Conservation (phyloP, 2,329 filamentous ascomycete genomes). For the Lachnum nothofagi region DNA sequence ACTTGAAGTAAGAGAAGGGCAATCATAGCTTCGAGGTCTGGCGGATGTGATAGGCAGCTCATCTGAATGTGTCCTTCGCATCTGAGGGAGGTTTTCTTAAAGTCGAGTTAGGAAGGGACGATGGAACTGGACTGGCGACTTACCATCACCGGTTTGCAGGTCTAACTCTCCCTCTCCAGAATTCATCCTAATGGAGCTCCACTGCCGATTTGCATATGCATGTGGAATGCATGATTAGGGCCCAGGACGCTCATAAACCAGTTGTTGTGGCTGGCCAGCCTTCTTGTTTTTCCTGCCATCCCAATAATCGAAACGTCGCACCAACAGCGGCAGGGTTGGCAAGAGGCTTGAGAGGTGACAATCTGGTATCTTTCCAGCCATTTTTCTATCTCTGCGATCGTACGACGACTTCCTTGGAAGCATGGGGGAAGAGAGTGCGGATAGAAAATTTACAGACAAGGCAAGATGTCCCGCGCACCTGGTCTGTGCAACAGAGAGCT, state of each 20-base stretch:
- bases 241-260: constrained; percentile 16
- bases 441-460: no score
- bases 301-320: no score
- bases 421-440: no score
- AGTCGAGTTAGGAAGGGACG: constrained; percentile 13
- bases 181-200: constrained; percentile 27
- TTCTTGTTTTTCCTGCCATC: no score
- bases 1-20: constrained; percentile 25
- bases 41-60: constrained; percentile 22
- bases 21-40: constrained; percentile 21
- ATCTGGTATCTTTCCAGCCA: no score
- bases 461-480: no score
- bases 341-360: no score
- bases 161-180: constrained; percentile 24
- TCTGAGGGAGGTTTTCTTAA: constrained; percentile 23
- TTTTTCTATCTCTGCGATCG: no score
- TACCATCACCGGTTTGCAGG: constrained; percentile 23
- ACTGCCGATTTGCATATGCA: constrained; percentile 25
- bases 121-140: constrained; percentile 17
- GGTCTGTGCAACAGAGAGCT: no score
- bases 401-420: no score
- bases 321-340: no score
- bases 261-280: no score
- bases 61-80: constrained; percentile 18
- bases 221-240: constrained; percentile 27